Evolutionary conservation across 306 rosid species (phyloP).

Genomic region (Comarum palustre): DNA sequence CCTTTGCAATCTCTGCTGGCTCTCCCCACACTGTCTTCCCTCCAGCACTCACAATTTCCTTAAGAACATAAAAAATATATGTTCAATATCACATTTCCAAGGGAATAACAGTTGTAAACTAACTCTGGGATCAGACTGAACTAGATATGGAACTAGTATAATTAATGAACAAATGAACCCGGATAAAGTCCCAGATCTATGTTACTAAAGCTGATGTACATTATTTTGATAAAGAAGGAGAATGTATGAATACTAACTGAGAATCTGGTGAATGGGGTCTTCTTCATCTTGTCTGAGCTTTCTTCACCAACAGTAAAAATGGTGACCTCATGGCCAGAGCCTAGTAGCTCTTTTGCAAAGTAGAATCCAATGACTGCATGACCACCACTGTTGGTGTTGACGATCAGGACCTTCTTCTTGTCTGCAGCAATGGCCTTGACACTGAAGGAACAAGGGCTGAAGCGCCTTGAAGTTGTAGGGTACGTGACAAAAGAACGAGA

Average conservation of each 20-base stretch:
- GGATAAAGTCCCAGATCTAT: background rate
- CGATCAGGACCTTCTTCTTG: constrained; percentile 77
- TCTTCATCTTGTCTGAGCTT: constrained; percentile 81
- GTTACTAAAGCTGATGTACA: background rate
- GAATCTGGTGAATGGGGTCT: constrained; percentile 86
- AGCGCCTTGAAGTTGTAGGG: constrained; percentile 36
- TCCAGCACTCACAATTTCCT: constrained; percentile 90
- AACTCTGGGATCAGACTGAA: no score
- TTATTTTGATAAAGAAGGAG: constrained; percentile 25
- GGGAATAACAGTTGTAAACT: background rate
- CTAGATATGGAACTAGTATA: no score
- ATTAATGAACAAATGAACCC: background rate
- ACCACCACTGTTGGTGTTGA: constrained; percentile 80
- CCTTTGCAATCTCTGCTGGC: constrained; percentile 63
- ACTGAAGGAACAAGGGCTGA: constrained; percentile 33
- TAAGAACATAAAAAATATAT: background rate
- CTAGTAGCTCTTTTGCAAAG: constrained; percentile 83
- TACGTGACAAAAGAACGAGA: constrained; percentile 34
- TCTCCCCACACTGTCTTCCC: constrained; percentile 82
- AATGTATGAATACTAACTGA: constrained; percentile 41
- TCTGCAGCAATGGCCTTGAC: constrained; percentile 45
- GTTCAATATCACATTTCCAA: constrained; percentile 1
- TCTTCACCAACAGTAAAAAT: constrained; percentile 83
- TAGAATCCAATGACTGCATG: constrained; percentile 89
- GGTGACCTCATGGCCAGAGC: constrained; percentile 68